Conservation (phyloP, 495 filamentous ascomycete species). For the Penicillium ucsense region DNA sequence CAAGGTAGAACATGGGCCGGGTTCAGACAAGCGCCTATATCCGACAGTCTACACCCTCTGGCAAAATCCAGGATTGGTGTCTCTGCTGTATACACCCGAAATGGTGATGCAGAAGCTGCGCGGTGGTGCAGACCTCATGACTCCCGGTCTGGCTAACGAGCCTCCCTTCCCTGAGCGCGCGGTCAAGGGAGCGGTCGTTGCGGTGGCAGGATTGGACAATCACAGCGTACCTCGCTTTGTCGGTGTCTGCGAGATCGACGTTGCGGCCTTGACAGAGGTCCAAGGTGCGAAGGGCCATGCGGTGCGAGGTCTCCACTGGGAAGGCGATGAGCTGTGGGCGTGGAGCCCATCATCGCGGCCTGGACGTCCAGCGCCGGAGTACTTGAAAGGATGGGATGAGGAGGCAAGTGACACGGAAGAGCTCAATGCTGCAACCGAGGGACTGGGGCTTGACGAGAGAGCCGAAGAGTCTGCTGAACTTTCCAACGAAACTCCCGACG, state of each 20-base stretch:
- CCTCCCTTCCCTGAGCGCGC: slow-evolving; percentile 58
- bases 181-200: slow-evolving; percentile 52
- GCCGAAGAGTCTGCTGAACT: slow-evolving; percentile 10
- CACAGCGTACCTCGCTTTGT: slow-evolving; percentile 56
- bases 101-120: slow-evolving; percentile 55
- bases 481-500: slow-evolving; percentile 11
- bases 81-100: slow-evolving; percentile 53
- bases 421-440: slow-evolving; percentile 30
- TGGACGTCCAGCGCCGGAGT: slow-evolving; percentile 41
- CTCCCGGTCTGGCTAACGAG: slow-evolving; percentile 57
- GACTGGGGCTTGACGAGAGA: slow-evolving; percentile 29
- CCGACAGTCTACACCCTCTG: slow-evolving; percentile 65
- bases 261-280: slow-evolving; percentile 46
- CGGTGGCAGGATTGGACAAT: slow-evolving; percentile 52
- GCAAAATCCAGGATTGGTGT: slow-evolving; percentile 51
- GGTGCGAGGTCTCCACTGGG: slow-evolving; percentile 60
- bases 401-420: slow-evolving; percentile 25
- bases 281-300: slow-evolving; percentile 59
- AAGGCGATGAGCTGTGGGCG: slow-evolving; percentile 63
- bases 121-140: slow-evolving; percentile 66
- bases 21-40: slow-evolving; percentile 41
- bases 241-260: slow-evolving; percentile 58
- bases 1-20: slow-evolving; percentile 50
- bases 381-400: slow-evolving; percentile 38
- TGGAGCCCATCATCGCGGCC: slow-evolving; percentile 49